Conservation (phyloP, 2,329 filamentous ascomycete genomes). For the Alternaria alternata region DNA sequence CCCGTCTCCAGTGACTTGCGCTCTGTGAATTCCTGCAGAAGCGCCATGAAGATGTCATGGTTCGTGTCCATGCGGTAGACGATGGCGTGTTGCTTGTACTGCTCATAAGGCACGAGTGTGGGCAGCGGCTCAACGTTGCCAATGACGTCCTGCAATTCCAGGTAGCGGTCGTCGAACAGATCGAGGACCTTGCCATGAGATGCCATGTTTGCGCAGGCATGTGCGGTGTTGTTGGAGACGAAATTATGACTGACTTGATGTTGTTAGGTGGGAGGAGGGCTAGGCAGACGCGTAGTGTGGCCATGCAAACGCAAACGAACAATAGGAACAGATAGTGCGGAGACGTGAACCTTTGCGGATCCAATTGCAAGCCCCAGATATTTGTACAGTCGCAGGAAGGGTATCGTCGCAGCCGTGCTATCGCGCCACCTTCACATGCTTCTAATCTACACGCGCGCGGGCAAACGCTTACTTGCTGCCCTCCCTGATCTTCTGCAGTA, state of each 20-base stretch:
- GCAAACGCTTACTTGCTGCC: slow-evolving; percentile 31
- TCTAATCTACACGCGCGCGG: neutral
- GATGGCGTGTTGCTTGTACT: slow-evolving; percentile 33
- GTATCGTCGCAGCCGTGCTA: slow-evolving; percentile 25
- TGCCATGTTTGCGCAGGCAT: slow-evolving; percentile 26
- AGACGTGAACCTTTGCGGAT: slow-evolving; percentile 15
- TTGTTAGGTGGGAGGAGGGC: slow-evolving; percentile 1
- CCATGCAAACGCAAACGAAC: slow-evolving; percentile 11
- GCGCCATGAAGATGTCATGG: slow-evolving; percentile 36
- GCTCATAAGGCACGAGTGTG: slow-evolving; percentile 41
- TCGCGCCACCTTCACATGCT: slow-evolving; percentile 2
- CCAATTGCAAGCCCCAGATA: slow-evolving; percentile 6
- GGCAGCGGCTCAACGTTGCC: slow-evolving; percentile 43
- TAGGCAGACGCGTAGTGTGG: slow-evolving; percentile 11
- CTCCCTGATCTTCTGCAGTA: slow-evolving; percentile 47
- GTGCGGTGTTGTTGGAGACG: neutral
- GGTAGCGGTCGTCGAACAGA: slow-evolving; percentile 43
- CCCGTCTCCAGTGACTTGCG: slow-evolving; percentile 21
- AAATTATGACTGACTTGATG: neutral
- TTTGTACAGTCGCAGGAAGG: slow-evolving; percentile 25
- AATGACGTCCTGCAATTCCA: slow-evolving; percentile 41
- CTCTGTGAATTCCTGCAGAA: slow-evolving; percentile 43
- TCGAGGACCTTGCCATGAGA: slow-evolving; percentile 41
- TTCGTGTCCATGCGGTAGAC: slow-evolving; percentile 39
- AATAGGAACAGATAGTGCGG: slow-evolving; percentile 12